phyloP scores from a whole-genome alignment of 192 early-diverging fungal species.

The Geranomyces variabilis region DNA sequence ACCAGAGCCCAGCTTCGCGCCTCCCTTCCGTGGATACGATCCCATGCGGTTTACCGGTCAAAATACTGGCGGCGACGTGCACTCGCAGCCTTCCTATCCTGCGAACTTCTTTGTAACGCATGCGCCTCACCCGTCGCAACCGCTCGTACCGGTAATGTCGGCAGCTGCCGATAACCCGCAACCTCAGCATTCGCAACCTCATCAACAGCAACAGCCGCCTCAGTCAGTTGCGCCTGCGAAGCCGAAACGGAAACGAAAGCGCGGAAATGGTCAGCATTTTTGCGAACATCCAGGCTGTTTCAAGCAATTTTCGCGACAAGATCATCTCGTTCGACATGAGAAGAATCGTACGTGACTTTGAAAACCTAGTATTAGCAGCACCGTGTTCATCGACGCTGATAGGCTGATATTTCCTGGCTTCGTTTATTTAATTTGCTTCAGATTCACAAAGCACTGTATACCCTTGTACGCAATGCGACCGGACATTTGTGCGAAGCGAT shows the following conservation, averaged over 20 bases:
- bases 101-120: too few species aligned
- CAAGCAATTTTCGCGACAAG: not conserved
- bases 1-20: too few species aligned
- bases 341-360: not conserved
- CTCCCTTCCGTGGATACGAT: too few species aligned
- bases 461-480: not conserved
- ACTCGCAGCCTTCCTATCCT: too few species aligned
- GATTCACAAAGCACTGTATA: not conserved
- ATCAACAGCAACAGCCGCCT: slow-evolving; percentile 1
- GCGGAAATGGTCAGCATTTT: not conserved
- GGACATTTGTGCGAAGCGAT: slow-evolving; percentile 11
- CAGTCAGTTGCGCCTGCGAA: not conserved
- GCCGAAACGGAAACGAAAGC: slow-evolving; percentile 6
- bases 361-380: not conserved
- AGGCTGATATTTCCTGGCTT: not conserved
- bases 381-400: not conserved
- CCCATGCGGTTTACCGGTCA: too few species aligned
- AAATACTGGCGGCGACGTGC: too few species aligned
- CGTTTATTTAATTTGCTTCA: not conserved
- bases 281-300: slow-evolving; percentile 15
- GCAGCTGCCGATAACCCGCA: too few species aligned
- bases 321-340: slow-evolving; percentile 4
- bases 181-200: not conserved
- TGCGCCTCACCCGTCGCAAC: too few species aligned
- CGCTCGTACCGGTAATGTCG: too few species aligned